Base-by-base conservation (phyloP, 176 grass and related monocot species). In the Bromus sterilis region DNA sequence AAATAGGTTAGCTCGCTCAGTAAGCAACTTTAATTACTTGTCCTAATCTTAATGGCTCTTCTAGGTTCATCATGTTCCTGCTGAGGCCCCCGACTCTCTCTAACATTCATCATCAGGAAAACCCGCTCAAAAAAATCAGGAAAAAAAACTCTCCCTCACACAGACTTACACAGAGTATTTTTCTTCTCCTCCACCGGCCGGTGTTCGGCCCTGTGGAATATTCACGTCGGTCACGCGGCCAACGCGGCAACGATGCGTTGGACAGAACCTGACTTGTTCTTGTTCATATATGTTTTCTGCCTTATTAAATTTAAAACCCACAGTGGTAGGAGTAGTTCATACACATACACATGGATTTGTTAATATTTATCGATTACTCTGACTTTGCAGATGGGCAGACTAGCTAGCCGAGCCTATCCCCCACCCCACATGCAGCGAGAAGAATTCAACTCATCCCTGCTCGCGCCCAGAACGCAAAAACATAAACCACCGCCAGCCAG, bases 321-420 rank as follows among this genome's bases (percentile, higher is more conserved):
- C 36, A 37, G 6, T 37, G 9, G 36, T 8, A 37, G 3, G 6
- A 4, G 36, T 37, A 21, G 4, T 25, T 73, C 68, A 46, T 24
- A 7, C 13, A 71, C 42, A 58, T 40, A 23, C 11, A 16, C 11
- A 20, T 26, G 28, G n/a, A 37, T 75, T 55, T 66, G n/a, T 12
- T 18, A 18, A 32, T 65, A n/a, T n/a, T n/a, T n/a, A n/a, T 25
- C 37, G 3, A 30, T 24, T 43, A 63, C 16, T 82, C 83, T 86
- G 78, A 86, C 88, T 74, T 82, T 57, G 35, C 24, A 64, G 66
- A 85, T 56, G 72, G 62, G 72, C 39, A 33, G 9, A 12, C 20
- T 6, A 6, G 12, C n/a, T 30, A 28, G 36, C 12, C 9, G 24
- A 9, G 16, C 25, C 16, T 35, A 25, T 31, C 51, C 82, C 82